A percentile compares a stretch with the other conserved stretches of the same genome.
These are phyloP conservation scores for Entophlyctis luteolus DNA, from an alignment of 192 early-diverging fungal genomes.

Conservation along the genomic window DNA sequence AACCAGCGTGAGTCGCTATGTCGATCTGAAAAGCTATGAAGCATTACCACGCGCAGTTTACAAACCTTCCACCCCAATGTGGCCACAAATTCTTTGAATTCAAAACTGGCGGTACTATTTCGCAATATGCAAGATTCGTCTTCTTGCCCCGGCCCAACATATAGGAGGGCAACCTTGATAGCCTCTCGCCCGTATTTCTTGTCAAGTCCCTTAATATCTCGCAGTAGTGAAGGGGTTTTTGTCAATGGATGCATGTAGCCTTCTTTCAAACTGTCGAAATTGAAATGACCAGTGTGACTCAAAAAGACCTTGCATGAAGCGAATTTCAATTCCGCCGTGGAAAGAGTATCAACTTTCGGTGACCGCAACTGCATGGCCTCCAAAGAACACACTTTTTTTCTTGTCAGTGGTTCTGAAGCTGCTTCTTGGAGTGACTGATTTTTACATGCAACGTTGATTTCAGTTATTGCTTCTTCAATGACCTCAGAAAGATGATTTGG, in stretches of 20 bases:
- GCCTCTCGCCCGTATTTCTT: constrained; percentile 80
- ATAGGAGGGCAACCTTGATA: constrained; percentile 85
- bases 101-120: constrained; percentile 66
- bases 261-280: constrained; percentile 70
- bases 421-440: too few relatives aligned
- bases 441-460: too few relatives aligned
- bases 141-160: constrained; percentile 88
- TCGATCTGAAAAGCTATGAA: constrained; percentile 54
- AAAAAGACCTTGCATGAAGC: constrained; percentile 66
- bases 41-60: not conserved
- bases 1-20: constrained; percentile 77
- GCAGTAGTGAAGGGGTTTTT: constrained; percentile 58
- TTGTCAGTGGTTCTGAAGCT: too few relatives aligned
- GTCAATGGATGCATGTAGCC: constrained; percentile 63
- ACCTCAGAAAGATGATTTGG: too few relatives aligned
- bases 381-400: too few relatives aligned
- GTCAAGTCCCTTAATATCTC: constrained; percentile 77
- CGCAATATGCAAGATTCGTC: constrained; percentile 80
- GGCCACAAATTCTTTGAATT: constrained; percentile 80
- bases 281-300: constrained; percentile 71
- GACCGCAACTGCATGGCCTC: not conserved
- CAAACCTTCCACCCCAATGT: constrained; percentile 86
- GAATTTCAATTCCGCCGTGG: constrained; percentile 26
- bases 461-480: too few relatives aligned
- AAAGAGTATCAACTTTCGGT: not conserved